Percentiles rank a stretch among this genome's conserved stretches.
phyloP scores from a whole-genome alignment of 2,329 filamentous ascomycete genomes.

The Teratosphaeria pseudoeucalypti region DNA sequence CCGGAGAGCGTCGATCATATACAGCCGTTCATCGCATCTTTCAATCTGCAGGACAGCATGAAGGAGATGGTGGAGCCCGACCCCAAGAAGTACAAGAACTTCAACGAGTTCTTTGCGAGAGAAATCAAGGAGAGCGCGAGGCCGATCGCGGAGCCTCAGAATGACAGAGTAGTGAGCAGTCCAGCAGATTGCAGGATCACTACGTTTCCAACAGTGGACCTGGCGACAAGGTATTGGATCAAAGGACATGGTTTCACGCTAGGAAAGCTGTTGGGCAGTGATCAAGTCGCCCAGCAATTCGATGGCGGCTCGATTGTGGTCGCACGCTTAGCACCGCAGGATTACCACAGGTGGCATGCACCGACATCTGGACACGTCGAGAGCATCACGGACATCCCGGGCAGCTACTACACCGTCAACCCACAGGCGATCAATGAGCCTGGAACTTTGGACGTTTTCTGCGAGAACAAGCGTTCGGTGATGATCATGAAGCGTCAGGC shows the following conservation, averaged over 20 bases:
- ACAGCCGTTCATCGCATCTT: constrained; percentile 31
- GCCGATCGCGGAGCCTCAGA: constrained; percentile 28
- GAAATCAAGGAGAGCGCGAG: constrained; percentile 27
- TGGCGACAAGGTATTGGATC: constrained; percentile 35
- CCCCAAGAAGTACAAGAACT: constrained; percentile 28
- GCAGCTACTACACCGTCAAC: constrained; percentile 34
- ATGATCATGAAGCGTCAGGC: constrained; percentile 27
- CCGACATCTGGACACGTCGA: constrained; percentile 5
- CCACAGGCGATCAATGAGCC: constrained; percentile 33
- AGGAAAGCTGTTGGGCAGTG: constrained; percentile 19
- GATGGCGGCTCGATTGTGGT: constrained; percentile 30
- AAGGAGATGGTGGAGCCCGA: constrained; percentile 29
- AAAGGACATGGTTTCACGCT: constrained; percentile 33
- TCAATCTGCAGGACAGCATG: constrained; percentile 24
- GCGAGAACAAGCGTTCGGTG: constrained; percentile 32
- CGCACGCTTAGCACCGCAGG: constrained; percentile 32
- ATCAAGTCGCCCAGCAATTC: constrained; percentile 23
- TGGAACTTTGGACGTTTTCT: constrained; percentile 34
- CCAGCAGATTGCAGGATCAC: constrained; percentile 33
- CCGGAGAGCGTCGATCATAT: constrained; percentile 29
- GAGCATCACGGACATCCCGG: constrained; percentile 28
- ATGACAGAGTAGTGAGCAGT: constrained; percentile 22
- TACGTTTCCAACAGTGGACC: constrained; percentile 28
- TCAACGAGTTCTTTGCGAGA: constrained; percentile 36
- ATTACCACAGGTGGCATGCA: constrained; percentile 30